Conservation (phyloP, 169 alveolate genomes). For the Plasmodium gaboni region DNA sequence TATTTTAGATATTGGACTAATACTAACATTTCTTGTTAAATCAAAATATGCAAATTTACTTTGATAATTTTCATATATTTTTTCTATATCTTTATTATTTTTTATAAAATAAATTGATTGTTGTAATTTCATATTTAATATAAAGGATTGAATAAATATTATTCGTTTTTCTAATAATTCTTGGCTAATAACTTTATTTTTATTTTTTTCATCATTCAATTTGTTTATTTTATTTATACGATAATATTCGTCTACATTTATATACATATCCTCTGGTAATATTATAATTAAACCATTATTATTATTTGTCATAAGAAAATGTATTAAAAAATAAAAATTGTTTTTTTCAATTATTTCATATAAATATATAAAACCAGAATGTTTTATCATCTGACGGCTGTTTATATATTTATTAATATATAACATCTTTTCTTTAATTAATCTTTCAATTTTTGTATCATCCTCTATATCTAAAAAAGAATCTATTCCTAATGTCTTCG, state of each 20-base stretch:
- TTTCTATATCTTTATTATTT: constrained; percentile 43
- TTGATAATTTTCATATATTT: constrained; percentile 53
- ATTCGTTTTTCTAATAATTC: constrained; percentile 54
- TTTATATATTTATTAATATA: constrained; percentile 26
- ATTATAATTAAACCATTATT: constrained; percentile 48
- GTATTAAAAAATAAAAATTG: constrained; percentile 58
- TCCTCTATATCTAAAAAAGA: constrained; percentile 37
- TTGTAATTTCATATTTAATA: constrained; percentile 52
- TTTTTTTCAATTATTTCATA: constrained; percentile 54
- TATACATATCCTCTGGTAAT: constrained; percentile 35
- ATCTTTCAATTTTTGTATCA: constrained; percentile 40
- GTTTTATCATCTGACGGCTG: constrained; percentile 21
- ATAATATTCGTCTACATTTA: constrained; percentile 38
- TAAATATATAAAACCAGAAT: constrained; percentile 47
- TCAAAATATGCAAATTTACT: constrained; percentile 49
- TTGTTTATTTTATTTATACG: constrained; percentile 11
- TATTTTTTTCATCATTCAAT: not conserved
- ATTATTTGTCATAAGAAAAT: constrained; percentile 38
- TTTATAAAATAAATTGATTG: constrained; percentile 62
- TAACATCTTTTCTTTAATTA: constrained; percentile 27
- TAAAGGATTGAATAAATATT: constrained; percentile 19
- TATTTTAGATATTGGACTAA: constrained; percentile 31
- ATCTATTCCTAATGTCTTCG: constrained; percentile 21
- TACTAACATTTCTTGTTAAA: constrained; percentile 66
- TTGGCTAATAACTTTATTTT: not conserved